These are phyloP conservation scores for Bisporella sp. DNA, from an alignment of 2,329 filamentous ascomycete genomes.

Conservation along the genomic window DNA sequence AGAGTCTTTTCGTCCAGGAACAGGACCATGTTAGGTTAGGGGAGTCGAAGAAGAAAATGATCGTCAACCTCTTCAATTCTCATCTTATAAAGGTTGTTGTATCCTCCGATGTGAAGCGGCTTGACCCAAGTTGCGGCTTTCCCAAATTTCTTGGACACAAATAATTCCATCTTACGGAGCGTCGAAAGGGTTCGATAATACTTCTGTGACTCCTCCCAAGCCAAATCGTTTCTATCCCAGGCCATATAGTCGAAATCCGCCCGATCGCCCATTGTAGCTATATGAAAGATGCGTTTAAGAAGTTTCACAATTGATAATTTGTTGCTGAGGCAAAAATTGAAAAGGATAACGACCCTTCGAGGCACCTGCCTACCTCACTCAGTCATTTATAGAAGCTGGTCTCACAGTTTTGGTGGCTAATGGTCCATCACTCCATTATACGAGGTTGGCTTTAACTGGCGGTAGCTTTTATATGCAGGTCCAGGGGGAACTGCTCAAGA, in stretches of 20 bases:
- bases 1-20: conserved; percentile 7
- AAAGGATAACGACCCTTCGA: too few relatives aligned
- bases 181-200: conserved; percentile 5
- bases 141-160: conserved; percentile 11
- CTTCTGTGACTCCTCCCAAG: conserved; percentile 11
- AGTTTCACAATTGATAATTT: too few relatives aligned
- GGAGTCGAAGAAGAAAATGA: conserved; percentile 7
- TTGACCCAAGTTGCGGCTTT: conserved; percentile 9
- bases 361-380: too few relatives aligned
- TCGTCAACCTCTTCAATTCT: conserved; percentile 10
- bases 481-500: too few relatives aligned
- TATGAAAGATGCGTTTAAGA: too few relatives aligned
- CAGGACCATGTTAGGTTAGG: conserved; percentile 1
- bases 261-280: conserved; percentile 4
- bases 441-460: too few relatives aligned
- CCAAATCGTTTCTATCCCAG: conserved; percentile 18
- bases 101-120: conserved; percentile 15
- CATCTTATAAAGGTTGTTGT: conserved; percentile 15
- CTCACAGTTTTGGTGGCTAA: too few relatives aligned
- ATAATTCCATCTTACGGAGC: conserved; percentile 5
- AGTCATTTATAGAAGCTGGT: too few relatives aligned
- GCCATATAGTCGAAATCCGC: conserved; percentile 15
- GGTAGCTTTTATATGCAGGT: too few relatives aligned
- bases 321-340: too few relatives aligned
- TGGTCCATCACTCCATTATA: too few relatives aligned